Percentiles rank a stretch among this genome's conserved stretches.
These are phyloP conservation scores for Chlamydomonas incerta DNA, from an alignment of 139 green algal species.

Conservation along the genomic window DNA sequence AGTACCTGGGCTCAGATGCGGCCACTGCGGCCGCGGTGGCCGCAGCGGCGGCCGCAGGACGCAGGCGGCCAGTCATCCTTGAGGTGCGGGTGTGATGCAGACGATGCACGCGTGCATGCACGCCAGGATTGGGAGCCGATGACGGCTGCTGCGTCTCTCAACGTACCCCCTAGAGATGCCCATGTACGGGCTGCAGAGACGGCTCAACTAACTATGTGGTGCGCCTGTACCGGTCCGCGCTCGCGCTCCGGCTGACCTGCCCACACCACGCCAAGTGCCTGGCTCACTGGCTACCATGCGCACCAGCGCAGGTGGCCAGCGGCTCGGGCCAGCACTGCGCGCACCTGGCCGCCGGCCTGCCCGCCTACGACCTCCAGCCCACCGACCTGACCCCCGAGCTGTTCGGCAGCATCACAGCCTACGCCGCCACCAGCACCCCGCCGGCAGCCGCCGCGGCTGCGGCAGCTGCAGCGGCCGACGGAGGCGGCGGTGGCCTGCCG, in stretches of 20 bases:
- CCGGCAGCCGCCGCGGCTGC: no score
- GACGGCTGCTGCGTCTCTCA: no score
- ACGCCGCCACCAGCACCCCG: background rate
- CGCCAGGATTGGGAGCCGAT: no score
- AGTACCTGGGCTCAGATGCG: background rate
- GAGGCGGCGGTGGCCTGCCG: background rate
- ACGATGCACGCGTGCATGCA: background rate
- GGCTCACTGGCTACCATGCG: background rate
- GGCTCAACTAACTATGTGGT: no score
- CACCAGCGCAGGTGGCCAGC: conserved; percentile 57
- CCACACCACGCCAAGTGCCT: no score
- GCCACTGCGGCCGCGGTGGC: background rate
- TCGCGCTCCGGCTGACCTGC: background rate
- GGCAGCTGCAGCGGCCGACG: no score
- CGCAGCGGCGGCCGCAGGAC: background rate
- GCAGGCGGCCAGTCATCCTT: background rate
- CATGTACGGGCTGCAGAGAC: no score
- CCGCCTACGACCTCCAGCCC: conserved; percentile 53
- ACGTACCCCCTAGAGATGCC: no score
- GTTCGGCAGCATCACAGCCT: conserved; percentile 32
- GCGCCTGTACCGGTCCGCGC: no score
- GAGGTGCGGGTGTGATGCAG: no score
- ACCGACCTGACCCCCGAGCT: conserved; percentile 52
- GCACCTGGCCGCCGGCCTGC: conserved; percentile 50
- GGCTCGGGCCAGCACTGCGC: conserved; percentile 68